Percentiles rank a stretch among this genome's conserved stretches.
These are phyloP conservation scores for Suillus paluster DNA, from an alignment of 768 basidiomycete genomes.

Conservation along the genomic window DNA sequence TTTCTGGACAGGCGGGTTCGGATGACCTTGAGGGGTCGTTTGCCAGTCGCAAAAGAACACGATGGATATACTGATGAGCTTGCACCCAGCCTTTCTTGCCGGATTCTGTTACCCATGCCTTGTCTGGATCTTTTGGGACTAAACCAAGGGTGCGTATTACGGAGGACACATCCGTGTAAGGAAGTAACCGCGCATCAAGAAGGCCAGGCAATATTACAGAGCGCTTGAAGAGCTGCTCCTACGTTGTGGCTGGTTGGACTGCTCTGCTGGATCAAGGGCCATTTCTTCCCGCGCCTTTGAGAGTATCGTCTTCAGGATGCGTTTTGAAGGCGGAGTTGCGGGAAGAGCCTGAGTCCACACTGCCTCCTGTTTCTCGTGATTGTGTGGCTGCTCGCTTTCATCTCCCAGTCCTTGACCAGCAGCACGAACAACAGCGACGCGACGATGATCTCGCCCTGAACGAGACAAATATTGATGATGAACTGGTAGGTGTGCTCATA, in stretches of 20 bases:
- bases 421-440: slow-evolving; percentile 71
- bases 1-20: slow-evolving; percentile 1
- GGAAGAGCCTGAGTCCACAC: slow-evolving; percentile 17
- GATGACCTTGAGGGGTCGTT: slow-evolving; percentile 15
- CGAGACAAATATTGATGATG: slow-evolving; percentile 63
- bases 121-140: slow-evolving; percentile 44
- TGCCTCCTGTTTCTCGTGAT: slow-evolving; percentile 22
- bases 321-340: slow-evolving; percentile 30
- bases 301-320: slow-evolving; percentile 38
- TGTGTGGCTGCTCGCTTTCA: slow-evolving; percentile 35
- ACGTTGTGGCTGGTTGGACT: slow-evolving; percentile 23
- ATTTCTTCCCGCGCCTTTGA: slow-evolving; percentile 35
- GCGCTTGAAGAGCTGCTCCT: slow-evolving; percentile 56
- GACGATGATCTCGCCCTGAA: slow-evolving; percentile 82
- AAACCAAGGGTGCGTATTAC: slow-evolving; percentile 53
- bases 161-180: slow-evolving; percentile 46
- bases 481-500: slow-evolving; percentile 63
- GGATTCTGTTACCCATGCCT: slow-evolving; percentile 42
- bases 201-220: slow-evolving; percentile 61
- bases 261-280: slow-evolving; percentile 25
- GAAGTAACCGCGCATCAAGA: slow-evolving; percentile 54
- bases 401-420: slow-evolving; percentile 66
- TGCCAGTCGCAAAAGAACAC: slow-evolving; percentile 48
- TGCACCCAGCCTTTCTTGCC: slow-evolving; percentile 33
- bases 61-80: slow-evolving; percentile 54